Percentiles rank a stretch among this genome's conserved stretches.
Conservation (phyloP, 2,329 filamentous ascomycete genomes). For the Neoascochyta sp. region DNA sequence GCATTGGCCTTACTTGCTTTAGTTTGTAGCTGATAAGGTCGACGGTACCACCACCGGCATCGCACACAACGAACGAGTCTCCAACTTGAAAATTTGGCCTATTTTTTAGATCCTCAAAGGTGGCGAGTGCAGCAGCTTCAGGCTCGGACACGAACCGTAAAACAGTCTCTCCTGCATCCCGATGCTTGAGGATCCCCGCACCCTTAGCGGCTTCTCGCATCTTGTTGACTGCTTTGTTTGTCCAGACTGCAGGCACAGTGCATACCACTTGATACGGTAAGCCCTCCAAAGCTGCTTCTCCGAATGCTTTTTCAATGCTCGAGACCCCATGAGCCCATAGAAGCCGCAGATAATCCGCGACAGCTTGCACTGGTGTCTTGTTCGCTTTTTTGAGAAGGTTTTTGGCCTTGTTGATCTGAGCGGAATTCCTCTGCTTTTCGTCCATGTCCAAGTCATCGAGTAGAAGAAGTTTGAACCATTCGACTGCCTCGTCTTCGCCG, state of each 20-base stretch:
- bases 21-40: slow-evolving; percentile 24
- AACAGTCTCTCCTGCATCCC: slow-evolving; percentile 16
- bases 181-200: slow-evolving; percentile 5
- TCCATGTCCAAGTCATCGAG: not conserved
- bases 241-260: slow-evolving; percentile 16
- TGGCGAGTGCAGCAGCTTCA: slow-evolving; percentile 29
- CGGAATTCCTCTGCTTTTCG: not conserved
- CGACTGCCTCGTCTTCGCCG: slow-evolving; percentile 1
- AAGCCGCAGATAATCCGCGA: slow-evolving; percentile 12
- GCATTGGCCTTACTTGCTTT: slow-evolving; percentile 7
- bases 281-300: slow-evolving; percentile 1
- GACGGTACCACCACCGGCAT: slow-evolving; percentile 21
- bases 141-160: slow-evolving; percentile 26
- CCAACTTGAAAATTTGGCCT: slow-evolving; percentile 9
- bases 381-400: slow-evolving; percentile 1
- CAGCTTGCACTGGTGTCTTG: slow-evolving; percentile 9
- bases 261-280: slow-evolving; percentile 5
- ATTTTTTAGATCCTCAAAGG: slow-evolving; percentile 14
- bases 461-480: slow-evolving; percentile 16
- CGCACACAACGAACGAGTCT: slow-evolving; percentile 19
- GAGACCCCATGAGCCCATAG: slow-evolving; percentile 11
- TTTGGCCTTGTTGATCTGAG: slow-evolving; percentile 2
- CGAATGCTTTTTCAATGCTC: slow-evolving; percentile 6
- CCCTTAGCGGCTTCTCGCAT: slow-evolving; percentile 4
- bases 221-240: slow-evolving; percentile 3